A percentile compares a stretch with the other conserved stretches of the same genome.
phyloP scores from a whole-genome alignment of 257 asterid genomes.

The Rhazya stricta region DNA sequence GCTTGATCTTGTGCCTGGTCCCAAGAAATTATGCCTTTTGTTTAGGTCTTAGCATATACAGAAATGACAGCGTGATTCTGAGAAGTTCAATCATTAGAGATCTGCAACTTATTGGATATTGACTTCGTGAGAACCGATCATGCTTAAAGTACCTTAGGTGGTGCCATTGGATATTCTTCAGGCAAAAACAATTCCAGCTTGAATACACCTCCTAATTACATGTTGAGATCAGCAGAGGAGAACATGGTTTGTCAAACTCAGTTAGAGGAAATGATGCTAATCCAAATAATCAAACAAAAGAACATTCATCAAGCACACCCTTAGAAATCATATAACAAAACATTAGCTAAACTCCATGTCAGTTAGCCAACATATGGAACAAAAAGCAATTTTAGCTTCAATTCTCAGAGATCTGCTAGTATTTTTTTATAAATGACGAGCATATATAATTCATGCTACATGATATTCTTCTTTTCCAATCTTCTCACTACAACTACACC shows the following conservation, averaged over 20 bases:
- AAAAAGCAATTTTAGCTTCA: not conserved
- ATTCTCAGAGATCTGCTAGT: not conserved
- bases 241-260: not conserved
- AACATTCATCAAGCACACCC: not conserved
- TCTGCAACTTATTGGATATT: not conserved
- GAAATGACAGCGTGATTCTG: too few species aligned
- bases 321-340: not conserved
- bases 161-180: conserved; percentile 96
- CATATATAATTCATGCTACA: not conserved
- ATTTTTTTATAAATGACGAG: not conserved
- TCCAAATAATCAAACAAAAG: not conserved
- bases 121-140: not conserved
- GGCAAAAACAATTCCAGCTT: conserved; percentile 91
- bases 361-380: not conserved
- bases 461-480: not conserved
- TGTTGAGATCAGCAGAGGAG: conserved; percentile 3
- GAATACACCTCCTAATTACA: conserved; percentile 71
- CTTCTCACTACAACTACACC: not conserved
- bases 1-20: not conserved
- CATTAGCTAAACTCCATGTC: not conserved
- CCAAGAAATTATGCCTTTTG: not conserved
- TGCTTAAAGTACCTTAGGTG: conserved; percentile 61
- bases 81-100: not conserved
- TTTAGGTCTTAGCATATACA: not conserved
- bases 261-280: not conserved